phyloP scores from a whole-genome alignment of 305 asterid species.

The Rubia balearica region DNA sequence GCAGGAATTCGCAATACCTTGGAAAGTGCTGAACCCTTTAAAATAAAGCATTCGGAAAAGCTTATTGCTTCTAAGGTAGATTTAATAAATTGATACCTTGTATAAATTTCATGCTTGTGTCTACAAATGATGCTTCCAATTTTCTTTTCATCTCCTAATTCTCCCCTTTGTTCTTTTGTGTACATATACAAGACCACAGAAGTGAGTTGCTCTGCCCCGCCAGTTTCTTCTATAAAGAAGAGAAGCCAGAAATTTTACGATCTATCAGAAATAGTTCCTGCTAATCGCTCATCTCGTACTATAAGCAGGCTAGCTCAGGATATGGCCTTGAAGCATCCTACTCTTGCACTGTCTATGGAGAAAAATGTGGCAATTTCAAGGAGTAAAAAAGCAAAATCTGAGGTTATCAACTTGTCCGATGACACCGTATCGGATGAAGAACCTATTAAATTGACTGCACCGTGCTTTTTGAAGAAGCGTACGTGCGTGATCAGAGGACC shows the following conservation, averaged over 20 bases:
- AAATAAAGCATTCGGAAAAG: slow-evolving; percentile 37
- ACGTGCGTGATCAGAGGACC: slow-evolving; percentile 47
- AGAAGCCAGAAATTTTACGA: slow-evolving; percentile 25
- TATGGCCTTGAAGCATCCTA: slow-evolving; percentile 32
- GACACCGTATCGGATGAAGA: slow-evolving; percentile 28
- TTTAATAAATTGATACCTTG: background rate
- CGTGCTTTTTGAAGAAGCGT: slow-evolving; percentile 48
- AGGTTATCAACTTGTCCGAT: slow-evolving; percentile 14
- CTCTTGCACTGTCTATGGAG: slow-evolving; percentile 25
- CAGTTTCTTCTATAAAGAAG: slow-evolving; percentile 36
- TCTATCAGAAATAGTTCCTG: slow-evolving; percentile 62
- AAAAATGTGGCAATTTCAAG: slow-evolving; percentile 30
- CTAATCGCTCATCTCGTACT: slow-evolving; percentile 64
- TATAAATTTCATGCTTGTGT: background rate
- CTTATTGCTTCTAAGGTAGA: slow-evolving; percentile 43
- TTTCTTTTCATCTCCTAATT: slow-evolving; percentile 17
- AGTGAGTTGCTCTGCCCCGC: slow-evolving; percentile 28
- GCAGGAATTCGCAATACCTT: slow-evolving; percentile 39
- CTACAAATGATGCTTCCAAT: slow-evolving; percentile 11
- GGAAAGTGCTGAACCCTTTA: slow-evolving; percentile 30
- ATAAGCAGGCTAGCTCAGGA: slow-evolving; percentile 33
- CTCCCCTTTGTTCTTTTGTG: slow-evolving; percentile 15
- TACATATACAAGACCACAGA: slow-evolving; percentile 31
- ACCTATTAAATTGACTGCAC: slow-evolving; percentile 31
- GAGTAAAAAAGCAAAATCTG: slow-evolving; percentile 18